Evolutionary conservation across 805 yeast genomes (phyloP).

Genomic region (Jamesozyma lodderae): DNA sequence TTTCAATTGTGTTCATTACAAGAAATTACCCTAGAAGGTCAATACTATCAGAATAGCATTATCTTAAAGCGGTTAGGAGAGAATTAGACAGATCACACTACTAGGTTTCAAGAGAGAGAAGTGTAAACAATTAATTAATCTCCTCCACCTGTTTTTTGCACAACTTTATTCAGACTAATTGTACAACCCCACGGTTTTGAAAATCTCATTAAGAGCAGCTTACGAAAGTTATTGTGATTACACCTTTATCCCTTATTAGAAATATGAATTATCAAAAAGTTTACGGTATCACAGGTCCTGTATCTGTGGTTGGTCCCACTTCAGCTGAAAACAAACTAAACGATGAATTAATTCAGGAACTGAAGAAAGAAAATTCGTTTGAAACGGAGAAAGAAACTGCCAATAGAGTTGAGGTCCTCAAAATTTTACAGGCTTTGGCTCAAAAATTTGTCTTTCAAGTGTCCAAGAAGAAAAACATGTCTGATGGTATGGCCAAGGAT

Average conservation of each 20-base stretch:
- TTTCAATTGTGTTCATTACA: too few relatives aligned
- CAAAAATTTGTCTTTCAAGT: slow-evolving; percentile 79
- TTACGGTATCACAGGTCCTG: slow-evolving; percentile 44
- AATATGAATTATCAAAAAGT: slow-evolving; percentile 28
- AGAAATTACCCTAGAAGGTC: too few relatives aligned
- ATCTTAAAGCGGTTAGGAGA: too few relatives aligned
- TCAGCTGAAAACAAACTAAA: slow-evolving; percentile 69
- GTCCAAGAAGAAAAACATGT: slow-evolving; percentile 76
- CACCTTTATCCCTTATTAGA: not conserved
- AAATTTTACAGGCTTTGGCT: slow-evolving; percentile 60
- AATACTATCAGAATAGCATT: too few relatives aligned
- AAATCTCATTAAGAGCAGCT: too few relatives aligned
- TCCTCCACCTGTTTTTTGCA: too few relatives aligned
- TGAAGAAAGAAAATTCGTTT: slow-evolving; percentile 77
- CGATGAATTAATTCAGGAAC: slow-evolving; percentile 65
- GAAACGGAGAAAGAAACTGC: slow-evolving; percentile 79
- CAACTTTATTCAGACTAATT: too few relatives aligned
- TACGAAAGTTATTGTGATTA: too few relatives aligned
- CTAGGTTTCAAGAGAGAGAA: too few relatives aligned
- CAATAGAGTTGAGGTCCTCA: slow-evolving; percentile 68
- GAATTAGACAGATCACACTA: too few relatives aligned
- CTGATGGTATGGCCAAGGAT: slow-evolving; percentile 94
- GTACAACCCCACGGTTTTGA: too few relatives aligned
- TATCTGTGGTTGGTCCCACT: slow-evolving; percentile 78
- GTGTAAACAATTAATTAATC: too few relatives aligned